Conservation (phyloP, 1,139 yeast species). For the Schwanniomyces etchellsii region DNA sequence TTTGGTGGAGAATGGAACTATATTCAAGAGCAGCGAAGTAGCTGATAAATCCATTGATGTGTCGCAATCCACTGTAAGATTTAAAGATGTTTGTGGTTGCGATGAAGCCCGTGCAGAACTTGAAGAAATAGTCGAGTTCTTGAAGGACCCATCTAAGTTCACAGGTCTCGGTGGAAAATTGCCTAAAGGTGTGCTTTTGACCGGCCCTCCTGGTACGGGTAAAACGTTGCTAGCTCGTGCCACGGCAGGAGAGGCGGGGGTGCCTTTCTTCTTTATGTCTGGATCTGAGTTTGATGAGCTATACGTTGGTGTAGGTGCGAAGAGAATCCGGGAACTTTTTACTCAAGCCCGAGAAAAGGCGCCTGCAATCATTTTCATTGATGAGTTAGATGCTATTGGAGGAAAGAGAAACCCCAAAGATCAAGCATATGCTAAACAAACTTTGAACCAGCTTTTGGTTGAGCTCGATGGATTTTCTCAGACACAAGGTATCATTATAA, state of each 20-base stretch:
- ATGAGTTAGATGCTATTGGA: constrained; percentile 97
- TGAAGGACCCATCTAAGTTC: constrained; percentile 92
- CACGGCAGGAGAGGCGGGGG: constrained; percentile 99
- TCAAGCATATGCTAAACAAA: constrained; percentile 96
- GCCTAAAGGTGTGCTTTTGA: constrained; percentile 92
- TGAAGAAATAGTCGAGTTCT: constrained; percentile 93
- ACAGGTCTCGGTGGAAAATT: constrained; percentile 96
- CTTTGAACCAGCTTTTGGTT: constrained; percentile 89
- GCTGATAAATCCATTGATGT: constrained; percentile 79
- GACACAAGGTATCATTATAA: constrained; percentile 86
- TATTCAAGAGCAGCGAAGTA: constrained; percentile 71
- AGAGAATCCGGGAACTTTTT: constrained; percentile 90
- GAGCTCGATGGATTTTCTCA: constrained; percentile 96
- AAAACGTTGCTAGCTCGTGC: constrained; percentile 96
- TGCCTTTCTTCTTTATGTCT: constrained; percentile 96
- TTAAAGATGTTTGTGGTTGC: constrained; percentile 93
- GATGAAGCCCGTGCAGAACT: constrained; percentile 98
- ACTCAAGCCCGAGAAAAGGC: constrained; percentile 91
- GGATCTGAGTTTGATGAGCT: constrained; percentile 98
- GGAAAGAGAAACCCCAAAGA: constrained; percentile 96
- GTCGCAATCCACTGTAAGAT: constrained; percentile 79
- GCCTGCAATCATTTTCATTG: constrained; percentile 95
- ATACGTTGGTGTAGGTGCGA: constrained; percentile 98
- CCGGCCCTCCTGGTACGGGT: constrained; percentile 99
- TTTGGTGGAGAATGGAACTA: constrained; percentile 78